These are phyloP conservation scores for Tribonema minus DNA, from an alignment of 108 stramenopile species.

Conservation along the genomic window DNA sequence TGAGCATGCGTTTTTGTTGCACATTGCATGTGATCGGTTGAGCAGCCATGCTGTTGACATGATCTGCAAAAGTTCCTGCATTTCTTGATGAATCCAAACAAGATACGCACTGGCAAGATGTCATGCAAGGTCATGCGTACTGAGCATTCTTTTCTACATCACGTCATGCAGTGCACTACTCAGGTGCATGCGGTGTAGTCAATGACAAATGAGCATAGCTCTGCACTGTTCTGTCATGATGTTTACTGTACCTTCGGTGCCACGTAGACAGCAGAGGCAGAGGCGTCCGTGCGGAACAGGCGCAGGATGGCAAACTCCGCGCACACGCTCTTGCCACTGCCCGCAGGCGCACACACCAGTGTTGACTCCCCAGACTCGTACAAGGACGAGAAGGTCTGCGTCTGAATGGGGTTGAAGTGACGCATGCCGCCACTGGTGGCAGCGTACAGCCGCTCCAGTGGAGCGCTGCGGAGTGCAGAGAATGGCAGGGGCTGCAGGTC, in stretches of 20 bases:
- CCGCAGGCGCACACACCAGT: slow-evolving; percentile 89
- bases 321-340: slow-evolving; percentile 81
- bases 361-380: not conserved
- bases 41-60: no score
- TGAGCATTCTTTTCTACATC: no score
- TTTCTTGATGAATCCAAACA: no score
- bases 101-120: no score
- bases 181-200: no score
- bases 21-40: no score
- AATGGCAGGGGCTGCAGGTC: slow-evolving; percentile 90
- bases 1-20: no score
- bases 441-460: slow-evolving; percentile 60
- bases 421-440: slow-evolving; percentile 15
- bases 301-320: slow-evolving; percentile 93
- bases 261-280: slow-evolving; percentile 71
- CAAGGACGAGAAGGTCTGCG: slow-evolving; percentile 58
- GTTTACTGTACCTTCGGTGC: slow-evolving; percentile 79
- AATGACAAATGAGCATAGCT: no score
- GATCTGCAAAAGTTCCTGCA: no score
- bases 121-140: no score
- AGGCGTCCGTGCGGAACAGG: slow-evolving; percentile 57
- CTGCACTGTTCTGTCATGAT: no score
- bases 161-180: no score
- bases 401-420: slow-evolving; percentile 94
- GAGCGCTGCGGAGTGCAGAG: slow-evolving; percentile 69